Percentiles rank a stretch among this genome's conserved stretches.
Conservation (phyloP, 2,329 filamentous ascomycete genomes). For the Botrytis tulipae region DNA sequence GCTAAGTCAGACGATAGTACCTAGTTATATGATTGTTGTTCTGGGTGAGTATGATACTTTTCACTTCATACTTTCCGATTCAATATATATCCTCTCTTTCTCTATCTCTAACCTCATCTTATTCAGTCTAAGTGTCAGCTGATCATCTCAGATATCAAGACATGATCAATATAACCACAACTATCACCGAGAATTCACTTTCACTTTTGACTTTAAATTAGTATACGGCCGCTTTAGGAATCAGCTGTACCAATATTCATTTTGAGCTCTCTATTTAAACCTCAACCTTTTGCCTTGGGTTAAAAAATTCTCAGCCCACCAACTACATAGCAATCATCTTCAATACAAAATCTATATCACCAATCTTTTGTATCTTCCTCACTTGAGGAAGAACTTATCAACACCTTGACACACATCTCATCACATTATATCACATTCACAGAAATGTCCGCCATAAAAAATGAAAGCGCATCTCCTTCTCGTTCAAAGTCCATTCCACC, state of each 20-base stretch:
- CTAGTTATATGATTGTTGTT: background rate
- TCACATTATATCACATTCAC: background rate
- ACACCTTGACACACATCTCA: background rate
- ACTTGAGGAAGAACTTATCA: background rate
- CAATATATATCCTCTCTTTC: background rate
- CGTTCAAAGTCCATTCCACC: background rate
- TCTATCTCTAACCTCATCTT: background rate
- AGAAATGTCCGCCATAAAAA: background rate
- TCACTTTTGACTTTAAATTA: background rate
- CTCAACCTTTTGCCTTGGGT: background rate
- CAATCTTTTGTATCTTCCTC: background rate
- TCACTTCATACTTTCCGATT: background rate
- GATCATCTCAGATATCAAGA: background rate
- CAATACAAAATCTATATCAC: background rate
- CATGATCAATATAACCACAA: background rate
- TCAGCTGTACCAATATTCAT: background rate
- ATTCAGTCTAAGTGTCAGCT: background rate
- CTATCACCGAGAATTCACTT: background rate
- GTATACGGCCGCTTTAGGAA: background rate
- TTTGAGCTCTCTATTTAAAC: too few relatives aligned
- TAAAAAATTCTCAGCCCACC: background rate
- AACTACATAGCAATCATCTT: background rate
- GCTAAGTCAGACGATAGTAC: background rate
- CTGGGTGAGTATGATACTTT: background rate
- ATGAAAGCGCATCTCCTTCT: background rate